Evolutionary conservation across 2,329 filamentous ascomycete genomes (phyloP).

Genomic region (Colletotrichum viniferum): DNA sequence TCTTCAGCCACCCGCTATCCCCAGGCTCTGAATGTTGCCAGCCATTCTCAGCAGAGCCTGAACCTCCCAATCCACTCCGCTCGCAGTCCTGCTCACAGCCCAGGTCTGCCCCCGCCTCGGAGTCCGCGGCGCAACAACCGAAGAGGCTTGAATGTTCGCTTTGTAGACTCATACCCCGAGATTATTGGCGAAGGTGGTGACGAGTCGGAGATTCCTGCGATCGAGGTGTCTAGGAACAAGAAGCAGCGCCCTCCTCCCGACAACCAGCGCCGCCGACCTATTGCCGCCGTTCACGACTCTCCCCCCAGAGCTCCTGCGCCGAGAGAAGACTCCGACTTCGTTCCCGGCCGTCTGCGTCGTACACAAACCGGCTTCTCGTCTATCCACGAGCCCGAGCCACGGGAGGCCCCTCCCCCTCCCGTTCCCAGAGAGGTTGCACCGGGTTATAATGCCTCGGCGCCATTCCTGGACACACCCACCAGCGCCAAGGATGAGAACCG

Average conservation of each 20-base stretch:
- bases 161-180: slow-evolving; percentile 74
- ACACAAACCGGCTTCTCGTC: slow-evolving; percentile 61
- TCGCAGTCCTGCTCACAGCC: slow-evolving; percentile 37
- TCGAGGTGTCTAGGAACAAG: slow-evolving; percentile 71
- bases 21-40: slow-evolving; percentile 52
- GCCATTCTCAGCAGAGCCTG: slow-evolving; percentile 46
- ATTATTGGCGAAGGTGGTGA: slow-evolving; percentile 93
- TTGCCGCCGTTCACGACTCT: slow-evolving; percentile 33
- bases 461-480: slow-evolving; percentile 45
- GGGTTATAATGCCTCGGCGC: slow-evolving; percentile 39
- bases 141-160: slow-evolving; percentile 76
- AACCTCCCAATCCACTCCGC: slow-evolving; percentile 45
- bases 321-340: slow-evolving; percentile 48
- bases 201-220: slow-evolving; percentile 74
- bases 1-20: slow-evolving; percentile 60
- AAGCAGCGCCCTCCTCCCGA: slow-evolving; percentile 37
- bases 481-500: slow-evolving; percentile 54
- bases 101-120: slow-evolving; percentile 25
- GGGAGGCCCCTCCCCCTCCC: slow-evolving; percentile 9
- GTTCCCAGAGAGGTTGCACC: slow-evolving; percentile 30
- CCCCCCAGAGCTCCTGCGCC: slow-evolving; percentile 25
- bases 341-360: slow-evolving; percentile 58
- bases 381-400: slow-evolving; percentile 25
- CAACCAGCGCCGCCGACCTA: slow-evolving; percentile 24
- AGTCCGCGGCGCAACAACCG: slow-evolving; percentile 55